Conservation (phyloP, 1,284 basidiomycete species). For the Boletus sp. region DNA sequence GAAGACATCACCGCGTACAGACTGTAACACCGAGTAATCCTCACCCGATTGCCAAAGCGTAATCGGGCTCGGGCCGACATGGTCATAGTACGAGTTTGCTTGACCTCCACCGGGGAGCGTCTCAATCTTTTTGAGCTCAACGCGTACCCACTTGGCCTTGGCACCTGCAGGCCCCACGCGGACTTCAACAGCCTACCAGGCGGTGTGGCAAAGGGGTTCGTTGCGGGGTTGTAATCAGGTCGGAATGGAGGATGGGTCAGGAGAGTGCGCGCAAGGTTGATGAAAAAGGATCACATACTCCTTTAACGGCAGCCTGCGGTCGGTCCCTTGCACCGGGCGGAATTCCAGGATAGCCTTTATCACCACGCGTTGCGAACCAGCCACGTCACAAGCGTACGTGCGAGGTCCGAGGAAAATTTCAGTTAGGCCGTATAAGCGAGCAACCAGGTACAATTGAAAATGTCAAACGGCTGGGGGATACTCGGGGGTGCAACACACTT, state of each 20-base stretch:
- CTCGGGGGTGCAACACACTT: conserved; percentile 16
- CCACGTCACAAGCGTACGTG: no score
- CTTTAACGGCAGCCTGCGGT: conserved; percentile 74
- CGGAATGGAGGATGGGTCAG: conserved; percentile 2
- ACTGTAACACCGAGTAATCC: conserved; percentile 64
- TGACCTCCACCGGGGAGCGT: conserved; percentile 68
- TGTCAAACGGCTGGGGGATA: neutral
- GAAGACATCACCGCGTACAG: conserved; percentile 44
- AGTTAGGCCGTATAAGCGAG: no score
- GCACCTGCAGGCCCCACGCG: conserved; percentile 68
- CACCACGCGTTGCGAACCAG: neutral
- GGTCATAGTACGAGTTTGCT: conserved; percentile 66
- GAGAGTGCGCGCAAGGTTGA: neutral
- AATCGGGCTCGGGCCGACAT: conserved; percentile 67
- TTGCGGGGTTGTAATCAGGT: neutral
- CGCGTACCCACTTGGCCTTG: conserved; percentile 85
- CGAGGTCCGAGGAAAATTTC: no score
- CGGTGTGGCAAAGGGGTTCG: conserved; percentile 3
- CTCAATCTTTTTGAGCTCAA: conserved; percentile 85
- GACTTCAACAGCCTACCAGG: conserved; percentile 71
- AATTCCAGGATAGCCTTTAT: conserved; percentile 76
- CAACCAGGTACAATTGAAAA: no score
- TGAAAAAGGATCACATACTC: conserved; percentile 49
- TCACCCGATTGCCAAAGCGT: conserved; percentile 68
- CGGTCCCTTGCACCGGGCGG: conserved; percentile 66